A percentile compares a stretch with the other conserved stretches of the same genome.
Evolutionary conservation across 805 yeast species (phyloP).

Genomic region (Torulaspora quercuum): DNA sequence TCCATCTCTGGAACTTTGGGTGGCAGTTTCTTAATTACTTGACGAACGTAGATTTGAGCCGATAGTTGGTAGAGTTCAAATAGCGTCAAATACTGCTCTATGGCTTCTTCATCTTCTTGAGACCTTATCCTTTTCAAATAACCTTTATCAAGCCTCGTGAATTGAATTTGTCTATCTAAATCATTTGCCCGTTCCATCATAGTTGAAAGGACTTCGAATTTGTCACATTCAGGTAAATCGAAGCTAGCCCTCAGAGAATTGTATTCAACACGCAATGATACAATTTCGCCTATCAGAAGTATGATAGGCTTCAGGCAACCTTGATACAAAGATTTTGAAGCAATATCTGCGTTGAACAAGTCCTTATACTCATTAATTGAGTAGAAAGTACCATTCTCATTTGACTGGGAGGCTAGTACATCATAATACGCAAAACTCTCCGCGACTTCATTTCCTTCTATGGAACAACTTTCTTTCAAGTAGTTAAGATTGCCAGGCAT

Average conservation of each 20-base stretch:
- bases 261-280: constrained; percentile 2
- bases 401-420: constrained; percentile 2
- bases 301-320: constrained; percentile 1
- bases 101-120: not conserved
- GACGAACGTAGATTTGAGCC: constrained; percentile 2
- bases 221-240: constrained; percentile 3
- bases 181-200: constrained; percentile 1
- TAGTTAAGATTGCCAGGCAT: not conserved
- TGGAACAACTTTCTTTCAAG: not conserved
- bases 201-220: constrained; percentile 2
- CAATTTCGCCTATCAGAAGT: constrained; percentile 1
- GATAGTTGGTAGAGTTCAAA: constrained; percentile 4
- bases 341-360: not conserved
- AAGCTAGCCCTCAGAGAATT: constrained; percentile 1
- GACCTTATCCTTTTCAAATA: not conserved
- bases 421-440: constrained; percentile 5
- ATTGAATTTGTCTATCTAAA: constrained; percentile 1
- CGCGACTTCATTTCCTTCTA: constrained; percentile 1
- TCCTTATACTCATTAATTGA: constrained; percentile 1
- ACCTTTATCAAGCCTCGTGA: not conserved
- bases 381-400: constrained; percentile 1
- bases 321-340: not conserved
- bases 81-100: constrained; percentile 1
- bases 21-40: constrained; percentile 2
- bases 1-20: constrained; percentile 2